Evolutionary conservation across 2,329 filamentous ascomycete genomes (phyloP).

Genomic region (Fusarium multiceps): DNA sequence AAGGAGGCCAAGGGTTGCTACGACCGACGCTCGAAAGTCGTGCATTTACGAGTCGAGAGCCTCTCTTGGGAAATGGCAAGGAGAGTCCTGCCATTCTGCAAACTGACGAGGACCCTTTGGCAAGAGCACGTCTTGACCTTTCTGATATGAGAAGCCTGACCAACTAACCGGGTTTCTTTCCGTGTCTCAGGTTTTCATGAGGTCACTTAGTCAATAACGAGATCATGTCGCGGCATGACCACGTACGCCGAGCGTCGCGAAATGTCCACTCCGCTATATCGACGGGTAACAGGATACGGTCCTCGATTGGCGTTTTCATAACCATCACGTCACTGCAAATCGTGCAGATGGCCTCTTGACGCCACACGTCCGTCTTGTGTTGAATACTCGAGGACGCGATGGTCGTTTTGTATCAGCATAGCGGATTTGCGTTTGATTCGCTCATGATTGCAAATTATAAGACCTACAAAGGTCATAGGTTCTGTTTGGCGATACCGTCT

Average conservation of each 20-base stretch:
- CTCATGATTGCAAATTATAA: constrained; percentile 4
- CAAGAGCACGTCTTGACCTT: constrained; percentile 61
- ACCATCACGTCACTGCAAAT: neutral
- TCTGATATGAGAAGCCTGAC: constrained; percentile 55
- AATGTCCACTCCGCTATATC: neutral
- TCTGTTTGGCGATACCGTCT: constrained; percentile 15
- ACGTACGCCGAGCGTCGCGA: constrained; percentile 4
- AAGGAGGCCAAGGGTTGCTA: constrained; percentile 52
- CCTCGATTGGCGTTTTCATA: neutral
- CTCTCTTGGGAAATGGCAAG: constrained; percentile 62
- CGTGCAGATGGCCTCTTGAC: neutral
- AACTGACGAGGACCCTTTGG: constrained; percentile 60
- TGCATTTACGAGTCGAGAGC: constrained; percentile 76
- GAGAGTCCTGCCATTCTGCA: constrained; percentile 71
- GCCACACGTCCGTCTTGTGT: neutral
- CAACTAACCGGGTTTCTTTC: constrained; percentile 46
- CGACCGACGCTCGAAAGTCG: constrained; percentile 64
- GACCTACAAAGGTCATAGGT: neutral
- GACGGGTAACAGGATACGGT: neutral
- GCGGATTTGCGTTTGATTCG: neutral
- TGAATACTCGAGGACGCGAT: neutral
- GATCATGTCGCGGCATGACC: neutral
- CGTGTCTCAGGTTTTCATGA: constrained; percentile 45
- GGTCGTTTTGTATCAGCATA: constrained; percentile 1
- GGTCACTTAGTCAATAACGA: constrained; percentile 46